phyloP scores from a whole-genome alignment of 1,284 basidiomycete genomes.

The Cryptococcus deneoformans region DNA sequence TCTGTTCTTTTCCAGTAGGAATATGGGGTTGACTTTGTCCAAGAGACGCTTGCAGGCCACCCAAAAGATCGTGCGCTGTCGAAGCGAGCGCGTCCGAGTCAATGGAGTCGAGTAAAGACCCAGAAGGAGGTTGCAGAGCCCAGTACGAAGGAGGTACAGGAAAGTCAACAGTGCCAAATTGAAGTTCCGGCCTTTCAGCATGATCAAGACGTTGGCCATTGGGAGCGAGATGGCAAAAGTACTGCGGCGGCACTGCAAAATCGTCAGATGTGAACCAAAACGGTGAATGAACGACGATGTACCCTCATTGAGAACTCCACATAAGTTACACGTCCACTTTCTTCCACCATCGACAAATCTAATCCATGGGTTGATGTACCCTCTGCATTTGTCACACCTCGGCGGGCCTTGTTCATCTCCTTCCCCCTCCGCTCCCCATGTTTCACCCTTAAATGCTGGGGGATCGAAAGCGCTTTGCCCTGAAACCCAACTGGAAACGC shows the following conservation, averaged over 20 bases:
- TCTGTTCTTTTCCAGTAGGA: conserved; percentile 12
- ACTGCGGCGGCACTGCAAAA: conserved; percentile 66
- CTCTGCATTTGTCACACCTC: conserved; percentile 81
- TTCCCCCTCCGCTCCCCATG: background rate
- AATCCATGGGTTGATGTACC: conserved; percentile 95
- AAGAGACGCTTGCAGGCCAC: conserved; percentile 40
- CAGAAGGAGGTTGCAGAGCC: conserved; percentile 59
- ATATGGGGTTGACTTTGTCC: conserved; percentile 24
- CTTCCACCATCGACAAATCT: conserved; percentile 80
- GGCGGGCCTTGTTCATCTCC: conserved; percentile 64
- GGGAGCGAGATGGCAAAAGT: conserved; percentile 82
- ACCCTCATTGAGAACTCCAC: conserved; percentile 79
- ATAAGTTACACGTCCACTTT: conserved; percentile 92
- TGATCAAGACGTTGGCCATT: conserved; percentile 81
- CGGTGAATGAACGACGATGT: conserved; percentile 19
- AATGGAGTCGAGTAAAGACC: conserved; percentile 52
- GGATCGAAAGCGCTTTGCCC: conserved; percentile 52
- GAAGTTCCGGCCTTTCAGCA: conserved; percentile 77
- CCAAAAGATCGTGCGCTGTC: conserved; percentile 43
- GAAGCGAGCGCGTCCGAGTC: conserved; percentile 39
- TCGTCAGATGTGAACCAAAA: background rate
- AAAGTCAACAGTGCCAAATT: conserved; percentile 91
- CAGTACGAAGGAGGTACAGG: conserved; percentile 82
- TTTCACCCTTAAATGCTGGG: conserved; percentile 60
- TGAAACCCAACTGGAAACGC: conserved; percentile 56